Percentiles rank a stretch among this genome's conserved stretches.
These are phyloP conservation scores for Venturia aucupariae DNA, from an alignment of 2,329 filamentous ascomycete genomes.

Conservation along the genomic window DNA sequence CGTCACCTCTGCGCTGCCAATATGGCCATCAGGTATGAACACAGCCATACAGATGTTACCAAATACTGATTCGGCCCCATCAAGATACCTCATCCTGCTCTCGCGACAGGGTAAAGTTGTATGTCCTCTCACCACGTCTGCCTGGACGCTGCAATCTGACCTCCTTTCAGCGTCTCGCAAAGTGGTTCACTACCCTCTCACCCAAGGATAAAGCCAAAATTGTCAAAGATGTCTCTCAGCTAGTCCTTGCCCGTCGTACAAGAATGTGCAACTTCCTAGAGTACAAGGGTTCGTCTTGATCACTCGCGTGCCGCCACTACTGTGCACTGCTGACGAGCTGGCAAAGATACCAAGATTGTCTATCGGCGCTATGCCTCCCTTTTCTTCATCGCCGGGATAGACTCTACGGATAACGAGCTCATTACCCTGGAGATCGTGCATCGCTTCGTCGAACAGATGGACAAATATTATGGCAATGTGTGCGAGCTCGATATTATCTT, in stretches of 20 bases:
- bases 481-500: constrained; percentile 99
- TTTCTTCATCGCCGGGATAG: constrained; percentile 97
- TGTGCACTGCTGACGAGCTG: constrained; percentile 20
- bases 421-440: constrained; percentile 98
- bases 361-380: constrained; percentile 97
- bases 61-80: neutral
- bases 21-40: constrained; percentile 49
- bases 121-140: constrained; percentile 38
- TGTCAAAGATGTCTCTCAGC: constrained; percentile 97
- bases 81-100: constrained; percentile 91
- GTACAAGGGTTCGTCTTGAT: constrained; percentile 68
- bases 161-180: constrained; percentile 72
- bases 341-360: constrained; percentile 88
- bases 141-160: constrained; percentile 18
- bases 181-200: constrained; percentile 98
- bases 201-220: constrained; percentile 99
- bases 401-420: constrained; percentile 94
- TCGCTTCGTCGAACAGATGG: constrained; percentile 99
- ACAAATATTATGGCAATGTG: constrained; percentile 99
- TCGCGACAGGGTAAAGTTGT: constrained; percentile 99
- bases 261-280: constrained; percentile 99
- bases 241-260: constrained; percentile 88
- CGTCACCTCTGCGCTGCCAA: constrained; percentile 14
- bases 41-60: neutral
- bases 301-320: neutral